These are phyloP conservation scores for Mycena filopes DNA, from an alignment of 768 basidiomycete species.

Conservation along the genomic window DNA sequence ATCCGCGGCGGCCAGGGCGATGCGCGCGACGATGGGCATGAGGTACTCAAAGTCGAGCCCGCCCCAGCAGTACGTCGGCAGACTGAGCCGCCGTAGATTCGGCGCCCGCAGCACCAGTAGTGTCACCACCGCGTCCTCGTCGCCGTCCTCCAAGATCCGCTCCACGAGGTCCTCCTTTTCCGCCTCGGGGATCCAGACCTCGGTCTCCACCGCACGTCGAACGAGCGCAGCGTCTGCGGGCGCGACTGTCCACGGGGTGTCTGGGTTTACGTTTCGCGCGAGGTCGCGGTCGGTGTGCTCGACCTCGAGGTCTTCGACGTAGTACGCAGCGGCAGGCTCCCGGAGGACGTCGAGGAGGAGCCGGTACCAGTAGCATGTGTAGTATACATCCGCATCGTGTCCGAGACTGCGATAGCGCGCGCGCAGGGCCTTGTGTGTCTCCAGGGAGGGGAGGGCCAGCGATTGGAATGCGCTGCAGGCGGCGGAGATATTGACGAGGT, in stretches of 20 bases:
- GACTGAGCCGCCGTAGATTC: slow-evolving; percentile 2
- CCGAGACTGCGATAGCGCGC: slow-evolving; percentile 2
- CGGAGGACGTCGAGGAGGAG: slow-evolving; percentile 8
- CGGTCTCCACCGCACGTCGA: neutral
- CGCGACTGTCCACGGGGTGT: neutral
- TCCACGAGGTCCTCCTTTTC: neutral
- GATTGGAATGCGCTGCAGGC: neutral
- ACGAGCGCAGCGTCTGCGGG: neutral
- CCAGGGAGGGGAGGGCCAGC: neutral
- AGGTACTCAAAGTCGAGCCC: slow-evolving; percentile 1
- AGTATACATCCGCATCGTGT: neutral
- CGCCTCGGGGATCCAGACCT: neutral
- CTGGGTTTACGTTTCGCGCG: neutral
- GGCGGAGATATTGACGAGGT: slow-evolving; percentile 6
- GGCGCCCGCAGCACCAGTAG: slow-evolving; percentile 12
- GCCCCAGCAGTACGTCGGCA: slow-evolving; percentile 14
- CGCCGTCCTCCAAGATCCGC: neutral
- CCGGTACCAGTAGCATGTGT: neutral
- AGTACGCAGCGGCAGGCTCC: neutral
- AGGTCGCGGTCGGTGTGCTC: neutral
- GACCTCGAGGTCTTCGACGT: slow-evolving; percentile 8
- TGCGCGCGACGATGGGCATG: slow-evolving; percentile 13
- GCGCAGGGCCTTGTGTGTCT: too few relatives aligned
- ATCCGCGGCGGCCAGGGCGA: neutral
- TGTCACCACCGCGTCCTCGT: slow-evolving; percentile 13